A percentile compares a stretch with the other conserved stretches of the same genome.
These are phyloP conservation scores for Arabidopsis suecica DNA, from an alignment of 345 rosid species.

Conservation along the genomic window DNA sequence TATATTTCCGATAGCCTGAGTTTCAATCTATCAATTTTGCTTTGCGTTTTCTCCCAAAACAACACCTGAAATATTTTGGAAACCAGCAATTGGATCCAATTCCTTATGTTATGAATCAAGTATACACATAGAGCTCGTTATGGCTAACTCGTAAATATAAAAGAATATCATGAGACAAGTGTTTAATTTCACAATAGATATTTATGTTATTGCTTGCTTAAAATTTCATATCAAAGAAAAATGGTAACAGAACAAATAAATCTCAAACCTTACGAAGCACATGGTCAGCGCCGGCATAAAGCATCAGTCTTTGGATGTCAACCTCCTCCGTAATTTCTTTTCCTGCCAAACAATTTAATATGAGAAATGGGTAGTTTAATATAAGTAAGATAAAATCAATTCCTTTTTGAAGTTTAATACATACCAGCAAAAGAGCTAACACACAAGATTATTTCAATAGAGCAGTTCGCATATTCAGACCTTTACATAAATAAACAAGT, in stretches of 20 bases:
- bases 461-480: slow-evolving; percentile 15
- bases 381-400: neutral
- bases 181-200: neutral
- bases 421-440: slow-evolving; percentile 17
- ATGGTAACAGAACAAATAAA: slow-evolving; percentile 23
- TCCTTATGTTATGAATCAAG: slow-evolving; percentile 10
- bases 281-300: slow-evolving; percentile 71
- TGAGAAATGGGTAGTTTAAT: neutral
- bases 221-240: slow-evolving; percentile 22
- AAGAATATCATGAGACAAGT: slow-evolving; percentile 8
- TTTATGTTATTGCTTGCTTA: neutral
- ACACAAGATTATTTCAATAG: slow-evolving; percentile 3
- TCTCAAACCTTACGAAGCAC: slow-evolving; percentile 76
- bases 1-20: slow-evolving; percentile 71
- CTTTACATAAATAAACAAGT: slow-evolving; percentile 19
- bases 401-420: neutral
- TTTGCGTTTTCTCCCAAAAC: slow-evolving; percentile 65
- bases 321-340: slow-evolving; percentile 66
- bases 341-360: slow-evolving; percentile 52
- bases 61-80: slow-evolving; percentile 61
- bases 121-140: slow-evolving; percentile 7
- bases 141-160: neutral
- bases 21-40: slow-evolving; percentile 67
- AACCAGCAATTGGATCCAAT: slow-evolving; percentile 1
- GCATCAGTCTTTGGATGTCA: slow-evolving; percentile 60